Percentiles rank a stretch among this genome's conserved stretches.
These are phyloP conservation scores for Arthroderma sp. DNA, from an alignment of 2,329 filamentous ascomycete species.

Conservation along the genomic window DNA sequence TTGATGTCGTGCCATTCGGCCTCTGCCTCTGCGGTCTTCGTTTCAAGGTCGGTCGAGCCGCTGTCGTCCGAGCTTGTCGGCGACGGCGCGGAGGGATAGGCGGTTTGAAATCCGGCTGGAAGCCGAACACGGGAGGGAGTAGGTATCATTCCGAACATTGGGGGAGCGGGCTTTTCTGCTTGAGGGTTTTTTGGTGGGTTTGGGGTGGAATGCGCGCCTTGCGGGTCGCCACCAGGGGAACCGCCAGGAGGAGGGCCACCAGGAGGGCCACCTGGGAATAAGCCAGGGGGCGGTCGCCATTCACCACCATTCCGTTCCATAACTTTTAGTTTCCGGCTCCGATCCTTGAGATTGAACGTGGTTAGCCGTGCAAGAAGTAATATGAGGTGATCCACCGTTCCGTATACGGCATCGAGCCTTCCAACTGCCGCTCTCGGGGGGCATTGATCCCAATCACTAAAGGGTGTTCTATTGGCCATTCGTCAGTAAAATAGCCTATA, in stretches of 20 bases:
- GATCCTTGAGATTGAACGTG: conserved; percentile 65
- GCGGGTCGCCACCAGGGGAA: not conserved
- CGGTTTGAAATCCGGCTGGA: conserved; percentile 35
- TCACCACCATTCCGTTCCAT: conserved; percentile 46
- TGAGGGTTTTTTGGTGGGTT: conserved; percentile 10
- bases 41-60: conserved; percentile 41
- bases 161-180: conserved; percentile 16
- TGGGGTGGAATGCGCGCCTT: conserved; percentile 1
- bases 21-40: conserved; percentile 55
- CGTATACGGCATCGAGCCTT: conserved; percentile 65
- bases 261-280: conserved; percentile 23
- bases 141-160: conserved; percentile 39
- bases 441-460: conserved; percentile 69
- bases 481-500: not conserved
- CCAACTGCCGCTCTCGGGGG: conserved; percentile 73
- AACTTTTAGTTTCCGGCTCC: conserved; percentile 61
- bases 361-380: conserved; percentile 68
- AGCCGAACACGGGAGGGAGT: conserved; percentile 27
- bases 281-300: conserved; percentile 41
- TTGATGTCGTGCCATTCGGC: conserved; percentile 55
- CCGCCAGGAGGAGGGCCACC: conserved; percentile 1
- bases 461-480: conserved; percentile 34
- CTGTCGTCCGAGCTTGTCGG: conserved; percentile 31
- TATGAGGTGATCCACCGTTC: conserved; percentile 76
- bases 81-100: conserved; percentile 10